Evolutionary conservation across 768 basidiomycete genomes (phyloP).

Genomic region (Chalciporus pseudorubinellus): DNA sequence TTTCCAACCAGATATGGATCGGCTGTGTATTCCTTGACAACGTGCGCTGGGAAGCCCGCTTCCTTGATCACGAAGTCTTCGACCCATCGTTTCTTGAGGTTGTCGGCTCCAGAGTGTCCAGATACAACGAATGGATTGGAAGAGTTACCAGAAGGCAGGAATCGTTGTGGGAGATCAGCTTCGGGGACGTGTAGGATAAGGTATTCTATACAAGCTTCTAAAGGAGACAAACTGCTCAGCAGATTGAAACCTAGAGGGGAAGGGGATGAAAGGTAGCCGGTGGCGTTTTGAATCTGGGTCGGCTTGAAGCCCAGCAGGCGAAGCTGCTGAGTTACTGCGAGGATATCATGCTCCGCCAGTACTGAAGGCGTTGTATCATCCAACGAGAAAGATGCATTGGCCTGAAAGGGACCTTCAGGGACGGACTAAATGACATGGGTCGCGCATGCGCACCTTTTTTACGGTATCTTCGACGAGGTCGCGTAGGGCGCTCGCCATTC

Average conservation of each 20-base stretch:
- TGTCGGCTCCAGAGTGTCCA: conserved; percentile 57
- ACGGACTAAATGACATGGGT: neutral
- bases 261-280: conserved; percentile 54
- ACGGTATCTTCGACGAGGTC: conserved; percentile 81
- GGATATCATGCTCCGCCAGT: conserved; percentile 42
- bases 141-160: conserved; percentile 61
- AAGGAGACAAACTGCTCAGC: conserved; percentile 52
- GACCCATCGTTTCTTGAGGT: conserved; percentile 73
- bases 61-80: conserved; percentile 79
- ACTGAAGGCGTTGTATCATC: conserved; percentile 33
- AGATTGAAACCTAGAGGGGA: conserved; percentile 63
- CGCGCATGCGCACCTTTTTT: conserved; percentile 58
- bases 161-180: conserved; percentile 77
- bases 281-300: conserved; percentile 48
- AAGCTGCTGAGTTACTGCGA: conserved; percentile 54
- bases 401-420: conserved; percentile 34
- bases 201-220: conserved; percentile 83
- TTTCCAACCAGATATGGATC: conserved; percentile 40
- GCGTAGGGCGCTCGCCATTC: conserved; percentile 73
- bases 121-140: conserved; percentile 70
- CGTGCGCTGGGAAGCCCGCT: conserved; percentile 75
- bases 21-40: conserved; percentile 55
- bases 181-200: conserved; percentile 82
- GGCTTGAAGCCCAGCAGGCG: conserved; percentile 63
- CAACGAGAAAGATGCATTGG: conserved; percentile 47